These are phyloP conservation scores for Apiospora arundinis DNA, from an alignment of 2,329 filamentous ascomycete species.

Conservation along the genomic window DNA sequence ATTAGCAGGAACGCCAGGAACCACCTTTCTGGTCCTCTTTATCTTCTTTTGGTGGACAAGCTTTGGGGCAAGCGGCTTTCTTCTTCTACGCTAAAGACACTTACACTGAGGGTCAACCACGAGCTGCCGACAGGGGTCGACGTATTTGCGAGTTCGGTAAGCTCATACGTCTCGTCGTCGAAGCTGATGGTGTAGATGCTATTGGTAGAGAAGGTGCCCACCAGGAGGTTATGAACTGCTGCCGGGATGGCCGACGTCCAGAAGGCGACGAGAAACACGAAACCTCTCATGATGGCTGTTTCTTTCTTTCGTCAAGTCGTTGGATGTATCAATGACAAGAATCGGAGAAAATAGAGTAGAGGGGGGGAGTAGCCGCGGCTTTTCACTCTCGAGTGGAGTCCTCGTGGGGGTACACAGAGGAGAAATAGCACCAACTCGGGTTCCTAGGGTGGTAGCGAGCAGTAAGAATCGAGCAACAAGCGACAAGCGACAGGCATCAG, in stretches of 20 bases:
- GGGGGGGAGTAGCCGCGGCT: background rate
- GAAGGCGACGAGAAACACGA: background rate
- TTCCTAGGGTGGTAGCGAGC: background rate
- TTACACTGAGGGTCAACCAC: conserved; percentile 24
- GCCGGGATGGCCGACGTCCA: background rate
- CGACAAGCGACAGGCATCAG: background rate
- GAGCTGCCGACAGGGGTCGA: conserved; percentile 21
- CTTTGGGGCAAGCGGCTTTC: too few relatives aligned
- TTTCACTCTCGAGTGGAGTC: background rate
- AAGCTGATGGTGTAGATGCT: conserved; percentile 24
- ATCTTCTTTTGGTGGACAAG: too few relatives aligned
- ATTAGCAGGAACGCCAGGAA: background rate
- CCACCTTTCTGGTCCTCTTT: too few relatives aligned
- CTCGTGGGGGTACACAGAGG: background rate
- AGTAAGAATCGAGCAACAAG: background rate
- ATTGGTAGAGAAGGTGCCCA: conserved; percentile 24
- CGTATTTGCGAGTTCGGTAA: conserved; percentile 22
- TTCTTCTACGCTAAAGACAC: background rate
- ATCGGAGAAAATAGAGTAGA: background rate
- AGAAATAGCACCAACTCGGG: background rate
- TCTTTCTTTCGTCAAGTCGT: background rate
- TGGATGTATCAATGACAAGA: background rate
- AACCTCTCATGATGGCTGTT: background rate
- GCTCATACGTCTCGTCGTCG: conserved; percentile 22
- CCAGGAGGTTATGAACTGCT: conserved; percentile 21